These are phyloP conservation scores for Rhizopus microsporus DNA, from an alignment of 371 early-diverging fungal species.

Conservation along the genomic window DNA sequence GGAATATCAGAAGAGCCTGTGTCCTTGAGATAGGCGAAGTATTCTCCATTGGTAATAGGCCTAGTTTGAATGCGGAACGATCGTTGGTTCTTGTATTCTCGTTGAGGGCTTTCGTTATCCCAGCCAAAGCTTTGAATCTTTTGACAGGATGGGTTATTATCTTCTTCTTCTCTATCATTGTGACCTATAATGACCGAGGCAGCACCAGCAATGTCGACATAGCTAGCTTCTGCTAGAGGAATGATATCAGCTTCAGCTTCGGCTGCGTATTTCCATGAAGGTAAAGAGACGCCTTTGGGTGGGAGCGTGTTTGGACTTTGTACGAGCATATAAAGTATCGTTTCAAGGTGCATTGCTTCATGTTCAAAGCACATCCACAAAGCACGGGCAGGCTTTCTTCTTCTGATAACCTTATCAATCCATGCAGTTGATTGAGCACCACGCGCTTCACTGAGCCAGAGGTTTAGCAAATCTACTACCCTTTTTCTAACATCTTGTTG, in stretches of 20 bases:
- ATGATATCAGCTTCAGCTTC: constrained; percentile 6
- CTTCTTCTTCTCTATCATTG: constrained; percentile 55
- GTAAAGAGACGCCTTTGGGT: constrained; percentile 32
- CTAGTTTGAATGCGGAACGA: constrained; percentile 64
- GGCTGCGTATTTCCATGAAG: constrained; percentile 25
- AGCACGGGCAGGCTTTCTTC: constrained; percentile 58
- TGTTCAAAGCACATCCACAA: constrained; percentile 90
- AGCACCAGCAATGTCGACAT: constrained; percentile 18
- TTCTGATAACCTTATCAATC: constrained; percentile 26
- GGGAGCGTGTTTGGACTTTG: constrained; percentile 57
- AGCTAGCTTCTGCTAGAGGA: constrained; percentile 16
- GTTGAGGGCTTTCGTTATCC: constrained; percentile 84
- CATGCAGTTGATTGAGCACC: constrained; percentile 15
- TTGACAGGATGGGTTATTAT: constrained; percentile 15
- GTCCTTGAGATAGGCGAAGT: constrained; percentile 53
- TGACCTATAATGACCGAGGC: constrained; percentile 56
- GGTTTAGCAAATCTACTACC: constrained; percentile 47
- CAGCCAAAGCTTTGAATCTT: constrained; percentile 66
- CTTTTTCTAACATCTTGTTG: constrained; percentile 65
- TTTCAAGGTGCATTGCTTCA: constrained; percentile 91
- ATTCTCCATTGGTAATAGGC: constrained; percentile 84
- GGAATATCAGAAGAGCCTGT: constrained; percentile 30
- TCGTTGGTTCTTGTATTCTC: constrained; percentile 21
- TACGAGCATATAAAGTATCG: constrained; percentile 84
- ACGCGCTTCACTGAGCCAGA: constrained; percentile 36